Conservation (phyloP, 257 asterid species). For the Solanum habrochaites region DNA sequence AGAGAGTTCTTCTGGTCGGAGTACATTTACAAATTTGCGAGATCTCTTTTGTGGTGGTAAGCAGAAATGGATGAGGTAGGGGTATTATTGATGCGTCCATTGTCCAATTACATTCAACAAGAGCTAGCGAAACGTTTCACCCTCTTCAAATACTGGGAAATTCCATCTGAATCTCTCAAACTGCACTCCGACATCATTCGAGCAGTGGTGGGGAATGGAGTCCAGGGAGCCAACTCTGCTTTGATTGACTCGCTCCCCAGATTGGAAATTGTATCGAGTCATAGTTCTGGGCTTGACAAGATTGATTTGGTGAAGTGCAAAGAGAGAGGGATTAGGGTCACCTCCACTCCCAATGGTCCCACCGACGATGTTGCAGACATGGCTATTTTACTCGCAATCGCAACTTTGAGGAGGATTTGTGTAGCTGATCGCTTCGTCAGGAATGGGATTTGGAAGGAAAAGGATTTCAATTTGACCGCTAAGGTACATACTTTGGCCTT, state of each 20-base stretch:
- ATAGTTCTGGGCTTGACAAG: conserved; percentile 52
- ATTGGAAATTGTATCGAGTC: conserved; percentile 41
- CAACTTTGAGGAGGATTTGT: conserved; percentile 48
- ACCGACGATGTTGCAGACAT: conserved; percentile 53
- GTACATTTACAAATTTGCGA: not conserved
- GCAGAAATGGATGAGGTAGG: conserved; percentile 30
- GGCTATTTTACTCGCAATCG: conserved; percentile 40
- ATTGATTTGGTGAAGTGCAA: conserved; percentile 42
- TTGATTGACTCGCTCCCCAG: conserved; percentile 42
- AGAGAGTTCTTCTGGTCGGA: not conserved
- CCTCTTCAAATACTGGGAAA: conserved; percentile 40
- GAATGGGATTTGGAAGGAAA: conserved; percentile 36
- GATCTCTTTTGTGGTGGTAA: not conserved
- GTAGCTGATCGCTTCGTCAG: conserved; percentile 37
- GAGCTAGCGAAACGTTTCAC: conserved; percentile 32
- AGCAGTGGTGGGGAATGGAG: conserved; percentile 41
- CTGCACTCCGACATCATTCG: conserved; percentile 20
- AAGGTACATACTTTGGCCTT: conserved; percentile 24
- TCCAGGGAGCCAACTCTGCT: conserved; percentile 34
- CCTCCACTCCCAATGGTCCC: conserved; percentile 42
- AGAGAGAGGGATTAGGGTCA: conserved; percentile 45
- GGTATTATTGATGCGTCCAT: conserved; percentile 36
- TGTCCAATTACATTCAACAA: conserved; percentile 33
- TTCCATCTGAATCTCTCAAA: conserved; percentile 19
- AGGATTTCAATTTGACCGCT: conserved; percentile 27